These are phyloP conservation scores for Talinum fruticosum DNA, from an alignment of 148 eudicot genomes.

Conservation along the genomic window DNA sequence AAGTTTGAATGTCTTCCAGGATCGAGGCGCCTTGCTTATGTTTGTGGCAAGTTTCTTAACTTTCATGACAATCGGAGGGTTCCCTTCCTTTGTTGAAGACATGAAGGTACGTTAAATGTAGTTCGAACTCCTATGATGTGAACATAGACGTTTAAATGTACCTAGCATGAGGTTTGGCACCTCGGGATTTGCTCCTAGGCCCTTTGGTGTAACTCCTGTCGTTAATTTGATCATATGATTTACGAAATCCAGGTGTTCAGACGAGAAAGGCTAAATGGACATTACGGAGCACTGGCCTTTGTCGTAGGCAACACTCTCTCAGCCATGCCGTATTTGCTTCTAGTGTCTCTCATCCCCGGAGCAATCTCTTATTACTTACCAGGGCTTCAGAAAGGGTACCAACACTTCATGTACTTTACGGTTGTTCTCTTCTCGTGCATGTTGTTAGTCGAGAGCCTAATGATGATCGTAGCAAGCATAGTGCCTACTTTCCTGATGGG, in stretches of 20 bases:
- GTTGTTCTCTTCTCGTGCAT: conserved; percentile 32
- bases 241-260: conserved; percentile 35
- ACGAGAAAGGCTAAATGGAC: conserved; percentile 60
- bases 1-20: conserved; percentile 29
- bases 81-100: conserved; percentile 46
- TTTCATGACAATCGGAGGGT: conserved; percentile 77
- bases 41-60: conserved; percentile 49
- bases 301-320: conserved; percentile 54
- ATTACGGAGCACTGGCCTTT: conserved; percentile 41
- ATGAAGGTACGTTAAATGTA: background rate
- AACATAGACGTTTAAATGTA: too few species aligned
- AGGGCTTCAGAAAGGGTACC: conserved; percentile 40
- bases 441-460: conserved; percentile 54
- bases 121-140: too few species aligned
- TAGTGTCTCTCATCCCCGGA: conserved; percentile 42
- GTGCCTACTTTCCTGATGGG: conserved; percentile 56
- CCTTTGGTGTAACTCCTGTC: background rate
- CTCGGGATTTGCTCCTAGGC: too few species aligned
- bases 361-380: conserved; percentile 39
- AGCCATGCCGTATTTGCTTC: conserved; percentile 40
- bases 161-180: too few species aligned
- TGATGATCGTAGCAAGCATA: conserved; percentile 61
- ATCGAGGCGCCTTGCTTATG: conserved; percentile 46
- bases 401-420: conserved; percentile 37
- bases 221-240: too few species aligned